A percentile compares a stretch with the other conserved stretches of the same genome.
Conservation (phyloP, 768 basidiomycete species). For the Macrolepiota fuliginosa region DNA sequence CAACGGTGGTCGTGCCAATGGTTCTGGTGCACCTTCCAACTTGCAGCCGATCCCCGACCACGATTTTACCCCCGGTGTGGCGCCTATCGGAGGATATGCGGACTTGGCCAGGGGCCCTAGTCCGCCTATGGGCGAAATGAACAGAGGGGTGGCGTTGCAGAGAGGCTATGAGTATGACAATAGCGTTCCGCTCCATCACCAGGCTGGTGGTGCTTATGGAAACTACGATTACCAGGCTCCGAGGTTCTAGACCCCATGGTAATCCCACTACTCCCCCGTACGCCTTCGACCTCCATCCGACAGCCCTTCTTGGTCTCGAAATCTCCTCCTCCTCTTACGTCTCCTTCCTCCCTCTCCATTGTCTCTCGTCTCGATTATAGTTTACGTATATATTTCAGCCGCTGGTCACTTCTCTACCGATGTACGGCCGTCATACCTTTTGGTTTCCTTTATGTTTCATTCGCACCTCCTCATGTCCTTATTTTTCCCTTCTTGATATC, state of each 20-base stretch:
- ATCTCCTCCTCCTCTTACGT: not conserved
- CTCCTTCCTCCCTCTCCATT: not conserved
- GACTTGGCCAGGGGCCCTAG: conserved; percentile 76
- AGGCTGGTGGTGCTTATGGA: conserved; percentile 39
- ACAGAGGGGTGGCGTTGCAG: not conserved
- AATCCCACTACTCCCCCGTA: conserved; percentile 5
- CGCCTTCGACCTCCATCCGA: conserved; percentile 6
- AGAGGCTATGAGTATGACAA: conserved; percentile 42
- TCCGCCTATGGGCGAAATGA: conserved; percentile 49
- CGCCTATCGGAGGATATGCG: conserved; percentile 77
- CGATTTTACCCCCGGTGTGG: conserved; percentile 69
- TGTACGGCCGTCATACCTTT: conserved; percentile 19
- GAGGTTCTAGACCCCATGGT: conserved; percentile 16
- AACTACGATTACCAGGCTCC: conserved; percentile 31
- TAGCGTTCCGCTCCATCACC: conserved; percentile 62
- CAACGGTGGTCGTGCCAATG: conserved; percentile 12
- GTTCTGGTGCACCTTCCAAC: conserved; percentile 10
- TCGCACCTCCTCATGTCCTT: not conserved
- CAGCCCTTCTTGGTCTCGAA: not conserved
- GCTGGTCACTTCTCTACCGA: conserved; percentile 25
- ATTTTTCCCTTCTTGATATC: not conserved
- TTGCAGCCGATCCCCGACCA: conserved; percentile 52
- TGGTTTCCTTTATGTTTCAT: not conserved
- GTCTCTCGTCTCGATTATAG: conserved; percentile 15
- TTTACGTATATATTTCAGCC: conserved; percentile 18